These are phyloP conservation scores for Aspergillus sclerotialis DNA, from an alignment of 2,329 filamentous ascomycete species.

Conservation along the genomic window DNA sequence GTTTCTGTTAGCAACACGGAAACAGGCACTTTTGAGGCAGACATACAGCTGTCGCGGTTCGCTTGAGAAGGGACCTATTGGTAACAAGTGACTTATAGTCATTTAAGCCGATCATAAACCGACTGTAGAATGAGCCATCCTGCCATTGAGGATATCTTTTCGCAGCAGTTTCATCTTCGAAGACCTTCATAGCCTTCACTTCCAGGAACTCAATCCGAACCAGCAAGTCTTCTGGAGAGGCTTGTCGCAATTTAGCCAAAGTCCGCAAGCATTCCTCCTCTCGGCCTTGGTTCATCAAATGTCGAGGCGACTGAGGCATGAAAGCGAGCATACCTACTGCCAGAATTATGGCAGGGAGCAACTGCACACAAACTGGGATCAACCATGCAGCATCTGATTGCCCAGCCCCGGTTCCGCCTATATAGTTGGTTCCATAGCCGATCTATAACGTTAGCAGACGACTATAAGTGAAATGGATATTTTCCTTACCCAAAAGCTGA, in stretches of 20 bases:
- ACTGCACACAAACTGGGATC: conserved; percentile 63
- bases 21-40: neutral
- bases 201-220: conserved; percentile 71
- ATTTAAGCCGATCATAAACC: conserved; percentile 56
- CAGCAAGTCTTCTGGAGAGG: conserved; percentile 58
- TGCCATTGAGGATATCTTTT: conserved; percentile 61
- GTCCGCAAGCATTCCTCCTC: conserved; percentile 60
- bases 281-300: conserved; percentile 62
- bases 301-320: conserved; percentile 72
- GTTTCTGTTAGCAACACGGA: conserved; percentile 58
- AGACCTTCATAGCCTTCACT: conserved; percentile 67
- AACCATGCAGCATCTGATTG: conserved; percentile 68
- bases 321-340: conserved; percentile 62
- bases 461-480: neutral
- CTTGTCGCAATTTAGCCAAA: conserved; percentile 57
- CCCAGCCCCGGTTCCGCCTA: conserved; percentile 52
- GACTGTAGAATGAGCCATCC: conserved; percentile 55
- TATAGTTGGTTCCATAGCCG: conserved; percentile 50
- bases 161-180: conserved; percentile 62
- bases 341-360: conserved; percentile 60
- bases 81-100: conserved; percentile 26
- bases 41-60: conserved; percentile 36
- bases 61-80: conserved; percentile 29
- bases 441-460: conserved; percentile 20
- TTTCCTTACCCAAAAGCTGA: conserved; percentile 32